A percentile compares a stretch with the other conserved stretches of the same genome.
These are phyloP conservation scores for Neurospora sp. DNA, from an alignment of 2,329 filamentous ascomycete genomes.

Conservation along the genomic window DNA sequence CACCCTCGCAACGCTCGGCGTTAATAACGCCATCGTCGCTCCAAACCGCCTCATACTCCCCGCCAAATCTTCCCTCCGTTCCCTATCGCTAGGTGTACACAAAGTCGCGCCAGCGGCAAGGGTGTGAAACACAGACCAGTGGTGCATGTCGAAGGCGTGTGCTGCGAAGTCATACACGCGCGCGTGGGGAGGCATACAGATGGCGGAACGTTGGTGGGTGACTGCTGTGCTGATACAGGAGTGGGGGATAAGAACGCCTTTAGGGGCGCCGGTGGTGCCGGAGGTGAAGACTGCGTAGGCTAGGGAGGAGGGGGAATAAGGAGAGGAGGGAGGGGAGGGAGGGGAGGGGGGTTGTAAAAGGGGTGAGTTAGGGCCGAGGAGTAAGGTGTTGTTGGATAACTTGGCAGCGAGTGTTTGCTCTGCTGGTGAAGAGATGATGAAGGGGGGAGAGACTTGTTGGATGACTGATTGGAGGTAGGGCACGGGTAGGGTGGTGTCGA, in stretches of 20 bases:
- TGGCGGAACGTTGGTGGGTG: conserved; percentile 15
- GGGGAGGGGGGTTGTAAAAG: no score
- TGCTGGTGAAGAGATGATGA: conserved; percentile 12
- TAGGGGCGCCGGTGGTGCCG: conserved; percentile 16
- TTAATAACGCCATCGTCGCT: conserved; percentile 20
- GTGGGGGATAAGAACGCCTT: conserved; percentile 12
- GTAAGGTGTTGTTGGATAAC: conserved; percentile 8
- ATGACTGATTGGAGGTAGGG: conserved; percentile 11
- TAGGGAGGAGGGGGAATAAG: no score
- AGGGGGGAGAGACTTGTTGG: conserved; percentile 3
- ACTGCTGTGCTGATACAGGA: no score
- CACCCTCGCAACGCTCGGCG: conserved; percentile 21
- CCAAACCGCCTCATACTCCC: no score
- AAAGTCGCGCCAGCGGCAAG: conserved; percentile 22
- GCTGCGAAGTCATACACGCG: conserved; percentile 14
- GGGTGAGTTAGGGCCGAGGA: no score
- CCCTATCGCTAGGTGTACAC: conserved; percentile 30
- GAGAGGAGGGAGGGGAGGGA: no score
- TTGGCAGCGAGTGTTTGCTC: conserved; percentile 3
- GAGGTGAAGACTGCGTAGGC: conserved; percentile 19
- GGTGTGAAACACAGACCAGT: conserved; percentile 16
- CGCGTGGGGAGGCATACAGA: conserved; percentile 11
- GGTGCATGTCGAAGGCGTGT: conserved; percentile 19
- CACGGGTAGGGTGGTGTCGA: conserved; percentile 19
- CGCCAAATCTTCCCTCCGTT: conserved; percentile 28